A percentile compares a stretch with the other conserved stretches of the same genome.
Evolutionary conservation across 2,329 filamentous ascomycete species (phyloP).

Genomic region (Tricladium varicosporioides): DNA sequence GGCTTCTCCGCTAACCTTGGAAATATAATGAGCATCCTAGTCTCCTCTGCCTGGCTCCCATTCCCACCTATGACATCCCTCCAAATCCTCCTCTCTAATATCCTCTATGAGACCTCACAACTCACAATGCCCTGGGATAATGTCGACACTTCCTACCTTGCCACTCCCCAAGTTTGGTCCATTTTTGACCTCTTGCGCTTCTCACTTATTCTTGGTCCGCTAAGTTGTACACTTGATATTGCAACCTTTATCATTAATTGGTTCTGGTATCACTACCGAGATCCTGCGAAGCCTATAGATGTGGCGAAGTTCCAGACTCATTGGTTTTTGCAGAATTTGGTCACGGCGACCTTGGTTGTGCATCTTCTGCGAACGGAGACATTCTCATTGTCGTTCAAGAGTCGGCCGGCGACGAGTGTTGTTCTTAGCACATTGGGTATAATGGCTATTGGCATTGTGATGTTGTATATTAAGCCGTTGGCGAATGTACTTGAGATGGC

Average conservation of each 20-base stretch:
- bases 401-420: not conserved
- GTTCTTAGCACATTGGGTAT: not conserved
- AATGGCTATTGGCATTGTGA: not conserved
- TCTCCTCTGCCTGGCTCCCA: conserved; percentile 4
- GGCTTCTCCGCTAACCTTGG: conserved; percentile 7
- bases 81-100: conserved; percentile 9
- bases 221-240: conserved; percentile 9
- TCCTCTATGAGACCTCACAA: conserved; percentile 8
- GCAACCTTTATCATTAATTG: conserved; percentile 7
- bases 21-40: conserved; percentile 1
- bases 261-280: conserved; percentile 5
- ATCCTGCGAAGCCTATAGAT: not conserved
- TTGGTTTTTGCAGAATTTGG: conserved; percentile 9
- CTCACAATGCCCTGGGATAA: conserved; percentile 10
- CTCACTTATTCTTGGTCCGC: conserved; percentile 5
- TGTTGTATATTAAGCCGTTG: conserved; percentile 5
- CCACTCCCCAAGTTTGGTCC: not conserved
- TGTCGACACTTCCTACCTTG: conserved; percentile 8
- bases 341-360: conserved; percentile 11
- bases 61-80: conserved; percentile 8
- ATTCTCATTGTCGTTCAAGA: conserved; percentile 3
- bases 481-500: not conserved
- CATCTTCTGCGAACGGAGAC: conserved; percentile 10
- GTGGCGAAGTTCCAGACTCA: conserved; percentile 4
- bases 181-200: conserved; percentile 8